Conservation (phyloP, 2,329 filamentous ascomycete species). For the Salinomyces thailandicus region DNA sequence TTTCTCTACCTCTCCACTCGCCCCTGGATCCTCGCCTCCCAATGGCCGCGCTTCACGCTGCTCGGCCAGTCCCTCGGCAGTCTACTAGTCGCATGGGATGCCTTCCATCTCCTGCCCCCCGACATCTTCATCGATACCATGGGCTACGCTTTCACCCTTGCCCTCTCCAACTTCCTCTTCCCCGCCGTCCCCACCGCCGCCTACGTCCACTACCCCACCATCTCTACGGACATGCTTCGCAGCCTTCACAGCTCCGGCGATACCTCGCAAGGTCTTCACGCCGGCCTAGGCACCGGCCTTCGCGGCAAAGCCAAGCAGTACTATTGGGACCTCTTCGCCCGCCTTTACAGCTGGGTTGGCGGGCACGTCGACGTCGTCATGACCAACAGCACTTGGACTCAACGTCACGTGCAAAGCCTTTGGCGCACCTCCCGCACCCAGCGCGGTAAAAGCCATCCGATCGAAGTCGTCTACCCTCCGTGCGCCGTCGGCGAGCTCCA, state of each 20-base stretch:
- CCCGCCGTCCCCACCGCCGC: slow-evolving; percentile 70
- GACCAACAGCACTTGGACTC: slow-evolving; percentile 96
- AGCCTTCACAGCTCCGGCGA: slow-evolving; percentile 54
- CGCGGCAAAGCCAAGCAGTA: slow-evolving; percentile 61
- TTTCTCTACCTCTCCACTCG: slow-evolving; percentile 88
- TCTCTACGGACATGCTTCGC: slow-evolving; percentile 88
- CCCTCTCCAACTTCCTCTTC: slow-evolving; percentile 73
- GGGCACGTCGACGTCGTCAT: slow-evolving; percentile 83
- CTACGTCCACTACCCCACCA: slow-evolving; percentile 97
- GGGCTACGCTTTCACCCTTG: slow-evolving; percentile 89
- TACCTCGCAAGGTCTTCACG: slow-evolving; percentile 62
- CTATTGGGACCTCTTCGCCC: slow-evolving; percentile 83
- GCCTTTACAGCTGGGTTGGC: slow-evolving; percentile 72
- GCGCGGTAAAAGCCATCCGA: slow-evolving; percentile 43
- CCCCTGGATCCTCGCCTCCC: slow-evolving; percentile 72
- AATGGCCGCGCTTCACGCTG: slow-evolving; percentile 86
- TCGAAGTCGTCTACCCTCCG: slow-evolving; percentile 78
- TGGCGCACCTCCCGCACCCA: slow-evolving; percentile 53
- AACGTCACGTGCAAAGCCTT: slow-evolving; percentile 65
- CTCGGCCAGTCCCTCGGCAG: slow-evolving; percentile 90
- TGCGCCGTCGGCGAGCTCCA: slow-evolving; percentile 81
- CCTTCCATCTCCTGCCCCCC: slow-evolving; percentile 80
- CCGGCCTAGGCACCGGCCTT: slow-evolving; percentile 64
- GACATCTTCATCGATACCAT: slow-evolving; percentile 96
- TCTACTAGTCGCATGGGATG: slow-evolving; percentile 77